phyloP scores from a whole-genome alignment of 768 basidiomycete genomes.

The Strobilomyces echinocephalus region DNA sequence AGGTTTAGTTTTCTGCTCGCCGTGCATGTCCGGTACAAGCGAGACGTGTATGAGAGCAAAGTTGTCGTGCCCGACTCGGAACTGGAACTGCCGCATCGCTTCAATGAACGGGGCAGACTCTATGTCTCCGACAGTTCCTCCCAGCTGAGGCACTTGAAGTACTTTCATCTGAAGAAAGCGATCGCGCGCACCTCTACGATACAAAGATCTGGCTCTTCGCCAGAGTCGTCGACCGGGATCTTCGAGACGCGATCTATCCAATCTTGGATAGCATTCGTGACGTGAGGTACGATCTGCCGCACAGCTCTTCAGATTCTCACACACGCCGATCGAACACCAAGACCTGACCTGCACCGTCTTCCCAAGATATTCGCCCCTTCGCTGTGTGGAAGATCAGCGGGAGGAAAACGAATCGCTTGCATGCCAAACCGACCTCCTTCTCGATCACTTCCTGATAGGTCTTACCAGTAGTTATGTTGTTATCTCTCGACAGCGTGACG shows the following conservation, averaged over 20 bases:
- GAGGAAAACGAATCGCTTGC: background rate
- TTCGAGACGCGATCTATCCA: slow-evolving; percentile 96
- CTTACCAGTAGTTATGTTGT: slow-evolving; percentile 99
- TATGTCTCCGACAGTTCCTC: slow-evolving; percentile 97
- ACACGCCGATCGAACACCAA: background rate
- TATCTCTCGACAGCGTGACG: slow-evolving; percentile 88
- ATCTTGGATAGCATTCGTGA: slow-evolving; percentile 96
- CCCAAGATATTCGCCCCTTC: slow-evolving; percentile 86
- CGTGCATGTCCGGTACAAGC: slow-evolving; percentile 97
- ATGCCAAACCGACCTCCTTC: slow-evolving; percentile 70
- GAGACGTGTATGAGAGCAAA: slow-evolving; percentile 97
- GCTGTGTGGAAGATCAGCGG: slow-evolving; percentile 35
- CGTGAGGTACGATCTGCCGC: slow-evolving; percentile 83
- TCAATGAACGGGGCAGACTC: slow-evolving; percentile 98
- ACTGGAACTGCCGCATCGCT: slow-evolving; percentile 99
- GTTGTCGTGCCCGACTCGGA: slow-evolving; percentile 93
- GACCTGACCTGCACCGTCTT: slow-evolving; percentile 86
- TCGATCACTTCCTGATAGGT: slow-evolving; percentile 97
- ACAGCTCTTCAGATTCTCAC: slow-evolving; percentile 6
- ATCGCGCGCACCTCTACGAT: slow-evolving; percentile 79
- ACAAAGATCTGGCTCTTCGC: slow-evolving; percentile 91
- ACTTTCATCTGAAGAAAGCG: background rate
- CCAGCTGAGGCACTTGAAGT: slow-evolving; percentile 55
- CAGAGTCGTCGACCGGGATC: slow-evolving; percentile 92
- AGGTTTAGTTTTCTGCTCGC: slow-evolving; percentile 98